These are phyloP conservation scores for Neurospora cerealis DNA, from an alignment of 495 filamentous ascomycete genomes.

Conservation along the genomic window DNA sequence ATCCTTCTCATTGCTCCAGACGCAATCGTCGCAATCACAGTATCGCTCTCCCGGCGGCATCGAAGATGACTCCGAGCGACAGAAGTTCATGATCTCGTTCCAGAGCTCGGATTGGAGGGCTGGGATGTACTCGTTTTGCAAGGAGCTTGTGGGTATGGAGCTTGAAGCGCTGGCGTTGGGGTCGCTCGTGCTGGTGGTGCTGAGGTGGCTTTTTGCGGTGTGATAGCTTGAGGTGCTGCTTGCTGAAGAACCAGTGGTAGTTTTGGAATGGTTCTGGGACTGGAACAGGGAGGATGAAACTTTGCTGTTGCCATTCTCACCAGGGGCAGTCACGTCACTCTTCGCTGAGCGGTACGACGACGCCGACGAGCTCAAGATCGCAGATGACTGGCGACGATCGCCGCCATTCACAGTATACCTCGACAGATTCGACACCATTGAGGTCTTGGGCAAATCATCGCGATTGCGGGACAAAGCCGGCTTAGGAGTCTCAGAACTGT, in stretches of 20 bases:
- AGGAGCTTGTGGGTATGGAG: too few relatives aligned
- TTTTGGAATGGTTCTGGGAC: not conserved
- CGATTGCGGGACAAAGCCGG: too few relatives aligned
- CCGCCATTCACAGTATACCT: too few relatives aligned
- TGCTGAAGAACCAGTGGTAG: not conserved
- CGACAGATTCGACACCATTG: too few relatives aligned
- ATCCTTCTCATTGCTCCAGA: not conserved
- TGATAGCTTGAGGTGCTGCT: not conserved
- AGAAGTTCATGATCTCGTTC: not conserved
- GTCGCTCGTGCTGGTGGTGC: not conserved
- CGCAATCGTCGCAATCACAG: not conserved
- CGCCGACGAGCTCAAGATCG: not conserved
- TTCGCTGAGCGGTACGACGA: too few relatives aligned
- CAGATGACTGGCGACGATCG: too few relatives aligned
- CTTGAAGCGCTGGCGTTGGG: too few relatives aligned
- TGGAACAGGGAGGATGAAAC: not conserved
- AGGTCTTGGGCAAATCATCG: too few relatives aligned
- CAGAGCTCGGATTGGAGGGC: not conserved
- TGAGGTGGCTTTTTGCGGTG: not conserved
- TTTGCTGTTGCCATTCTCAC: too few relatives aligned
- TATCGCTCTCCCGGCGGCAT: not conserved
- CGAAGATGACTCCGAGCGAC: not conserved
- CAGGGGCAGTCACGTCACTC: too few relatives aligned
- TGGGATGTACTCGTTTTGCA: not conserved
- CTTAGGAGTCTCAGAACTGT: too few relatives aligned